Evolutionary conservation across 2,329 filamentous ascomycete species (phyloP).

Genomic region (Penicillium polonicum): DNA sequence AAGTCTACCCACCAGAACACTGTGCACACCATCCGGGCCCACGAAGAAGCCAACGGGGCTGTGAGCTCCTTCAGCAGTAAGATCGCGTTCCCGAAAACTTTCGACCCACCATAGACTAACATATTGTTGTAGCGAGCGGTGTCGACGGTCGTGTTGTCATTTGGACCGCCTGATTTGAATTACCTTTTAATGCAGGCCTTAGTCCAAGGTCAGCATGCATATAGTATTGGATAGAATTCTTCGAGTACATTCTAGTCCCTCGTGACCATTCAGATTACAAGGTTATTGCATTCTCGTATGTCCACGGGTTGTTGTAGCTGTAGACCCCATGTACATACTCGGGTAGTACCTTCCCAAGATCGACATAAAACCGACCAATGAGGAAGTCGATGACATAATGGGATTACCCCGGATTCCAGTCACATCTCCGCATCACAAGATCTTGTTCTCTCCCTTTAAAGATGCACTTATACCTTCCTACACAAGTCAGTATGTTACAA

Average conservation of each 20-base stretch:
- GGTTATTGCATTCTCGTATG: not conserved
- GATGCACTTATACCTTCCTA: not conserved
- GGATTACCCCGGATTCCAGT: conserved; percentile 11
- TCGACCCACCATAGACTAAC: conserved; percentile 19
- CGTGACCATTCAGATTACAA: not conserved
- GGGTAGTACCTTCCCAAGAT: not conserved
- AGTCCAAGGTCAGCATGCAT: not conserved
- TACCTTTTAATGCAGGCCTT: not conserved
- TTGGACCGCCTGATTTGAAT: conserved; percentile 59
- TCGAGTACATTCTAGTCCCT: not conserved
- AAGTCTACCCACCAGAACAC: conserved; percentile 98
- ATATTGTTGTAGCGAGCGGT: conserved; percentile 62
- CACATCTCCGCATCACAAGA: conserved; percentile 2
- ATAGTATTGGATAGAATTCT: not conserved
- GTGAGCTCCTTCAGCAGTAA: conserved; percentile 85
- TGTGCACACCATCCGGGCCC: conserved; percentile 78
- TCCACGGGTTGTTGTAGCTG: not conserved
- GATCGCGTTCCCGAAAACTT: conserved; percentile 30
- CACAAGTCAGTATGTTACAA: not conserved
- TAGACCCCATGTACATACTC: not conserved
- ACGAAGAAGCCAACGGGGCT: conserved; percentile 62
- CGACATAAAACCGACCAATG: not conserved
- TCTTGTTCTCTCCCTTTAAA: not conserved
- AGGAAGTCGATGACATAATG: conserved; percentile 10
- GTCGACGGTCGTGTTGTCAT: conserved; percentile 81